phyloP scores from a whole-genome alignment of 305 asterid species.

The Euphrasia arctica region DNA sequence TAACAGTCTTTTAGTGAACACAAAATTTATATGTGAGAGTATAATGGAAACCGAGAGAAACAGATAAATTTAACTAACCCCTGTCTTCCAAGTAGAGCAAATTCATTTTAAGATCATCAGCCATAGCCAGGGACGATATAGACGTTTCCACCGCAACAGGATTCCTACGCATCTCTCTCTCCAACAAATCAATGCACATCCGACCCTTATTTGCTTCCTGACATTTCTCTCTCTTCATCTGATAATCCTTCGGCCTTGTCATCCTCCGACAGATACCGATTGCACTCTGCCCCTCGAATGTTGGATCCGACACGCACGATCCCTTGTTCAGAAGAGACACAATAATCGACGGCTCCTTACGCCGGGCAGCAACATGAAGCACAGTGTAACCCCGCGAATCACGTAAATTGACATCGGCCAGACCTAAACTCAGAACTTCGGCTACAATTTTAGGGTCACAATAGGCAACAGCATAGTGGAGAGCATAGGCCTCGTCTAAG shows the following conservation, averaged over 20 bases:
- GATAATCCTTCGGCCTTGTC: conserved; percentile 66
- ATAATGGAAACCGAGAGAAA: conserved; percentile 1
- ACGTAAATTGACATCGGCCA: conserved; percentile 54
- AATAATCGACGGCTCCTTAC: conserved; percentile 62
- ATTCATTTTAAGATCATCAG: conserved; percentile 60
- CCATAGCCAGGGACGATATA: conserved; percentile 38
- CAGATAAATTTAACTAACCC: conserved; percentile 38
- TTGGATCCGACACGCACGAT: conserved; percentile 44
- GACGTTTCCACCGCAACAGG: conserved; percentile 38
- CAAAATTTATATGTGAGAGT: neutral
- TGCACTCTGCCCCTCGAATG: conserved; percentile 49
- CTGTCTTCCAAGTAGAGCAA: conserved; percentile 64
- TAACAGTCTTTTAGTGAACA: neutral
- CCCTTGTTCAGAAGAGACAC: conserved; percentile 67
- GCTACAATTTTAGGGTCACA: conserved; percentile 66
- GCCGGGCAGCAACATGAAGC: conserved; percentile 65
- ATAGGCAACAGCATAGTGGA: conserved; percentile 66
- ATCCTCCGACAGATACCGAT: conserved; percentile 54
- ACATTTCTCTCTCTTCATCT: conserved; percentile 51
- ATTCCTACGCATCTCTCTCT: conserved; percentile 63
- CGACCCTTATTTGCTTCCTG: conserved; percentile 56
- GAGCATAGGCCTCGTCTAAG: conserved; percentile 61
- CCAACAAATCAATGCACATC: conserved; percentile 63
- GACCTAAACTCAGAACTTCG: conserved; percentile 54
- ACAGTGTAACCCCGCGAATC: conserved; percentile 48